Conservation (phyloP, 1,284 basidiomycete species). For the Agaricales sp. region DNA sequence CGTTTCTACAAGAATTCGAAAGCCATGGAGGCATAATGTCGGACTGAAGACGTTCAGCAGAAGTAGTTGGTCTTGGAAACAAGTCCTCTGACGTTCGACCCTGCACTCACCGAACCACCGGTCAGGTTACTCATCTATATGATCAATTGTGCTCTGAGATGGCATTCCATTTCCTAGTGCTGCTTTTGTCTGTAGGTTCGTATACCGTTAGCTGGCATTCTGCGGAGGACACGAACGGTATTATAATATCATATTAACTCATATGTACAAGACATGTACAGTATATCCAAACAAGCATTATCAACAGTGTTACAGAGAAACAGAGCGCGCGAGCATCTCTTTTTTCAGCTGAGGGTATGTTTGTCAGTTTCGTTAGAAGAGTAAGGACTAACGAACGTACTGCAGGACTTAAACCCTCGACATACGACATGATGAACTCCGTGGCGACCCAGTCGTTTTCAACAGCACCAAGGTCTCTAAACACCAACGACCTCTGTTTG, state of each 20-base stretch:
- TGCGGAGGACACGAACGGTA: too few species aligned
- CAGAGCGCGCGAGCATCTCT: neutral
- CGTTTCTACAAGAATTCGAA: neutral
- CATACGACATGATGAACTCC: slow-evolving; percentile 66
- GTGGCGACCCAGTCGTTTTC: slow-evolving; percentile 66
- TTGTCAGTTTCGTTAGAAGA: neutral
- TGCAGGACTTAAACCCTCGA: slow-evolving; percentile 48
- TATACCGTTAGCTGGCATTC: too few species aligned
- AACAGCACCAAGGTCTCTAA: slow-evolving; percentile 61
- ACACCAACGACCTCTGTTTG: slow-evolving; percentile 45
- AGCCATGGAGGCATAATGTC: neutral
- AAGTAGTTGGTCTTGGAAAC: neutral
- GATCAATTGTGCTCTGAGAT: too few species aligned
- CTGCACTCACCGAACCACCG: too few species aligned
- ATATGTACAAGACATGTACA: neutral
- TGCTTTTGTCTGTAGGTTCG: too few species aligned
- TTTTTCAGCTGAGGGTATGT: slow-evolving; percentile 31
- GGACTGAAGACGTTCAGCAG: neutral
- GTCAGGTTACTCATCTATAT: too few species aligned
- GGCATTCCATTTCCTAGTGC: too few species aligned
- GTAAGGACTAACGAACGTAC: neutral
- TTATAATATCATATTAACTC: too few species aligned
- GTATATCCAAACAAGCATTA: neutral
- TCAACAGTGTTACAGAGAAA: neutral
- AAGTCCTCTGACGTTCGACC: neutral